A percentile compares a stretch with the other conserved stretches of the same genome.
These are phyloP conservation scores for Mucor racemosus DNA, from an alignment of 371 early-diverging fungal species.

Conservation along the genomic window DNA sequence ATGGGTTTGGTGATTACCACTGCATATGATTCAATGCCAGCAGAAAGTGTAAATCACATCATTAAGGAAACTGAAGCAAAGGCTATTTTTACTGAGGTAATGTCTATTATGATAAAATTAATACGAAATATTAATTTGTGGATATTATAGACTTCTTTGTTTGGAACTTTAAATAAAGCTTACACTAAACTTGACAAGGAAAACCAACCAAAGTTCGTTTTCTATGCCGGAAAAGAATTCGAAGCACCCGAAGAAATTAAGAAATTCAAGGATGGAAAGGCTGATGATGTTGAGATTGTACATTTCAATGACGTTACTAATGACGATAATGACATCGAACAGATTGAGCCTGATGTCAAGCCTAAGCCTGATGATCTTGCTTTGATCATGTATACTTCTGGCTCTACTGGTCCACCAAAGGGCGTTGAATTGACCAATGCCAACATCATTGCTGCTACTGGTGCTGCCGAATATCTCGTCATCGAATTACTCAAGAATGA, in stretches of 20 bases:
- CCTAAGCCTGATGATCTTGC: constrained; percentile 76
- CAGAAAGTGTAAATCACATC: constrained; percentile 73
- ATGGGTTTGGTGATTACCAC: constrained; percentile 80
- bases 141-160: constrained; percentile 30
- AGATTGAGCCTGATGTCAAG: constrained; percentile 9
- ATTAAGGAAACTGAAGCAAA: constrained; percentile 75
- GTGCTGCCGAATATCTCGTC: constrained; percentile 52
- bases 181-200: constrained; percentile 23
- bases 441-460: constrained; percentile 75
- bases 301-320: constrained; percentile 35
- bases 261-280: constrained; percentile 23
- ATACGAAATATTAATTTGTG: neutral
- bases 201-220: constrained; percentile 34
- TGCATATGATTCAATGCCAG: constrained; percentile 90
- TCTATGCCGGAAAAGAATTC: constrained; percentile 45
- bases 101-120: neutral
- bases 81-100: constrained; percentile 78
- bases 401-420: constrained; percentile 84
- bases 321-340: neutral
- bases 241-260: constrained; percentile 38
- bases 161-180: constrained; percentile 39
- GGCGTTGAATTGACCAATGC: constrained; percentile 70
- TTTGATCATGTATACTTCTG: constrained; percentile 86
- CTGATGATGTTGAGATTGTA: constrained; percentile 25
- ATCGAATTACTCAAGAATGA: constrained; percentile 43